phyloP scores from a whole-genome alignment of 441 rosid genomes.

The Populus tomentosa region DNA sequence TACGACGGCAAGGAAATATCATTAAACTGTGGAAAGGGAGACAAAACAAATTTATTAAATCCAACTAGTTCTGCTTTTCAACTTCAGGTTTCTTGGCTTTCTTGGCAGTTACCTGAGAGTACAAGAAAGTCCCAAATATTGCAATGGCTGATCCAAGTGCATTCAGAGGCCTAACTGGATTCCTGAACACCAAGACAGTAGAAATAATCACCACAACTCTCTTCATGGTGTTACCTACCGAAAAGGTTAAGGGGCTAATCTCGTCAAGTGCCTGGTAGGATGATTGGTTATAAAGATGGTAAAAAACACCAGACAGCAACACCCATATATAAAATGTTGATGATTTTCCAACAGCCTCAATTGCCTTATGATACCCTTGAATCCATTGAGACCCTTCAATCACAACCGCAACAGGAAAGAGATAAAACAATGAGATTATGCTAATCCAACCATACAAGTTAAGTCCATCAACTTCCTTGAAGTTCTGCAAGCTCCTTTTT shows the following conservation, averaged over 20 bases:
- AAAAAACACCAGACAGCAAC: conserved; percentile 74
- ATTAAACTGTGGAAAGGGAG: neutral
- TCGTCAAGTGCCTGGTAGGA: conserved; percentile 95
- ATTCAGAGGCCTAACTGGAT: conserved; percentile 88
- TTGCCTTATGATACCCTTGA: conserved; percentile 74
- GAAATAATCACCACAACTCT: conserved; percentile 89
- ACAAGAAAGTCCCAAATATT: conserved; percentile 80
- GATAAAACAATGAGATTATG: conserved; percentile 63
- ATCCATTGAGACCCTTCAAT: conserved; percentile 93
- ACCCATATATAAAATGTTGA: conserved; percentile 87
- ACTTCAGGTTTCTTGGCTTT: conserved; percentile 43
- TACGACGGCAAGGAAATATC: neutral
- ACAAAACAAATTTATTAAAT: neutral
- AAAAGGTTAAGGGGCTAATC: conserved; percentile 90
- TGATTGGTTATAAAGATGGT: conserved; percentile 86
- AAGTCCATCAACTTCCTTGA: conserved; percentile 84
- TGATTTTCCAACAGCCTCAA: conserved; percentile 57
- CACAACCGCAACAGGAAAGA: conserved; percentile 75
- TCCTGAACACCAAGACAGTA: conserved; percentile 84
- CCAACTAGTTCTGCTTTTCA: conserved; percentile 49
- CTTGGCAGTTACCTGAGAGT: conserved; percentile 75
- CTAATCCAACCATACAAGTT: conserved; percentile 84
- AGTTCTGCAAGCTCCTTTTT: conserved; percentile 66
- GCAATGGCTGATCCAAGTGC: conserved; percentile 94
- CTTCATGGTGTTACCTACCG: conserved; percentile 95